phyloP scores from a whole-genome alignment of 176 grass and related monocot species.

The Oryza glumipatula region DNA sequence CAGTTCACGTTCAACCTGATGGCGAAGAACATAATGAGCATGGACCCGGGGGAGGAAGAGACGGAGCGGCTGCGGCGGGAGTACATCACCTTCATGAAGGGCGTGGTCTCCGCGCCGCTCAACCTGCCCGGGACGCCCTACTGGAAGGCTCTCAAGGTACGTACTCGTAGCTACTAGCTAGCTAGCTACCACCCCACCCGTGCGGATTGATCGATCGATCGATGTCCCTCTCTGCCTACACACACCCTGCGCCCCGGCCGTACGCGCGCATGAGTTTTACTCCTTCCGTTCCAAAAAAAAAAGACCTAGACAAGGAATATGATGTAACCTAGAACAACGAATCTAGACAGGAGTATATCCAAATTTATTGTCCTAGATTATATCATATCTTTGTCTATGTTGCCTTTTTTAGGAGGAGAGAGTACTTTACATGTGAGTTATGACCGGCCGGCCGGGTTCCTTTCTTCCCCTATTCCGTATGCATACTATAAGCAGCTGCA shows the following conservation, averaged over 20 bases:
- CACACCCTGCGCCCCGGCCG: too few relatives aligned
- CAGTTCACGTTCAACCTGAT: constrained; percentile 99
- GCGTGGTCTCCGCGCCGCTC: constrained; percentile 81
- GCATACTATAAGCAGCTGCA: background rate
- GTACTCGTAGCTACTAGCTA: background rate
- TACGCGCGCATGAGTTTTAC: background rate
- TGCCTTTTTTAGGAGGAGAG: too few relatives aligned
- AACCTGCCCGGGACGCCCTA: constrained; percentile 95
- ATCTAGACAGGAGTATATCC: too few relatives aligned
- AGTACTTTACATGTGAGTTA: background rate
- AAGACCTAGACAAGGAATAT: too few relatives aligned
- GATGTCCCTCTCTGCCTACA: background rate
- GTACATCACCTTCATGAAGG: constrained; percentile 99
- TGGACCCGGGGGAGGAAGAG: constrained; percentile 76
- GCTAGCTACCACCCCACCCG: too few relatives aligned
- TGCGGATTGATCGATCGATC: too few relatives aligned
- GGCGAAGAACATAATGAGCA: constrained; percentile 99
- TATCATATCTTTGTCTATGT: too few relatives aligned
- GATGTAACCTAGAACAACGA: too few relatives aligned
- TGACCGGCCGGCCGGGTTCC: background rate
- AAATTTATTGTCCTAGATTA: too few relatives aligned
- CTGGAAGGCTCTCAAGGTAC: constrained; percentile 90
- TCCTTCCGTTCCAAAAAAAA: too few relatives aligned
- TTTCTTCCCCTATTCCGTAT: background rate
- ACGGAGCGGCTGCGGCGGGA: constrained; percentile 78